Conservation (phyloP, 2,329 filamentous ascomycete species). For the Cytospora piceicola region DNA sequence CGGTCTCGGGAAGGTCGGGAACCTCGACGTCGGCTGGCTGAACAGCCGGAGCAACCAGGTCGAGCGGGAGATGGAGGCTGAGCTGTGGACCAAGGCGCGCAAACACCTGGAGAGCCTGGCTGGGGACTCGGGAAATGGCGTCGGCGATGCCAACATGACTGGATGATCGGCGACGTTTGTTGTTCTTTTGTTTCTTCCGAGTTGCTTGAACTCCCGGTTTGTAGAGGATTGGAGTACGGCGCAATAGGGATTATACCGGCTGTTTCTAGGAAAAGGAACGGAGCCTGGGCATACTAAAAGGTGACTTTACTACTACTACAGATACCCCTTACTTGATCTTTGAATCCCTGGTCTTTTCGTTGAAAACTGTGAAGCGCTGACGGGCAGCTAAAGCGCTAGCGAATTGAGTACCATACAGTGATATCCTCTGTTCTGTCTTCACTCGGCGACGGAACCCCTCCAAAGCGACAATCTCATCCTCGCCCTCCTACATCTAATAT, state of each 20-base stretch:
- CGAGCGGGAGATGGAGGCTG: conserved; percentile 79
- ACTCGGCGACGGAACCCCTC: no score
- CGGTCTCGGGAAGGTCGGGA: conserved; percentile 58
- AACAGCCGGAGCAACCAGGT: conserved; percentile 85
- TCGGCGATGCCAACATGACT: conserved; percentile 42
- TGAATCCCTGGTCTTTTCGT: background rate
- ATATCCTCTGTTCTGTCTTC: no score
- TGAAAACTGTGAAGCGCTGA: background rate
- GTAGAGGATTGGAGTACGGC: conserved; percentile 13
- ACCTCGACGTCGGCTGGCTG: conserved; percentile 83
- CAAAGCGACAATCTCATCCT: no score
- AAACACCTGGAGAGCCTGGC: conserved; percentile 53
- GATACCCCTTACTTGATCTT: conserved; percentile 24
- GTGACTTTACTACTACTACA: conserved; percentile 14
- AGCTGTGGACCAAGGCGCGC: conserved; percentile 71
- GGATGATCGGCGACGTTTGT: conserved; percentile 1
- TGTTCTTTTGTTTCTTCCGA: background rate
- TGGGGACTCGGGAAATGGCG: background rate
- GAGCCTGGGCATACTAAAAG: background rate
- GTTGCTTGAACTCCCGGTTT: background rate
- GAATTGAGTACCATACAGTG: no score
- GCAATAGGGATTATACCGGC: conserved; percentile 5
- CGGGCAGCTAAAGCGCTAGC: background rate
- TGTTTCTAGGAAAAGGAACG: no score
- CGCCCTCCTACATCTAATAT: no score